Base-by-base conservation (phyloP, 164 flowering plant species). In the Chimonanthus salicifolius region DNA sequence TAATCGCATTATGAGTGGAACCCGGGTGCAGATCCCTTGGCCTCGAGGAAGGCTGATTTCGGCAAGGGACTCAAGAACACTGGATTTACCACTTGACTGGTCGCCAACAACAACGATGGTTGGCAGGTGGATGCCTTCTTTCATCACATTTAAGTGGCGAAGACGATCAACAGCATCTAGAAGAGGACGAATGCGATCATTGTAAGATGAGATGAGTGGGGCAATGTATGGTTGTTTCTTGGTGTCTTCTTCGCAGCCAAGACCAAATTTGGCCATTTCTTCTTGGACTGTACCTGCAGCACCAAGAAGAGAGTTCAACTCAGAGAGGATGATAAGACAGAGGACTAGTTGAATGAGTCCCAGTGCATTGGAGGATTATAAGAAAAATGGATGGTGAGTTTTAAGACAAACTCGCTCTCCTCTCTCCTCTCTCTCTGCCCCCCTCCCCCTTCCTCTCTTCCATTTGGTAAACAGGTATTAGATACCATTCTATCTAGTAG, bases 1-100 rank as follows among this genome's bases (percentile, higher is more conserved):
- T 16, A 75, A 51, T 10, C 72, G 60, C 73, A 75, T 75, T 58
- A 75, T 64, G 68, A 75, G 77, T 2, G 72, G 77, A 16, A 75
- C 73, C 43, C 77, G 72, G 68, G 77, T 75, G 72, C 77, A 75
- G 68, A 75, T 75, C 49, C 77, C 77, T 43, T 69, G 69, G 6
- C 77, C 72, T n/a, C 77, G 58, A 6, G 77, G 77, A 11, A 75
- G 69, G 73, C 73, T 75, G 8, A 75, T 75, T 1, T 73, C 73
- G 6, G 69, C 72, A 15, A 75, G 67, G 13, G 77, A 75, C 69
- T 75, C 73, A 9, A 75, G 69, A 3, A 75, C 77, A 13, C 77
- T 75, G 15, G 73, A 75, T 43, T 75, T 75, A 6, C 77, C 72
- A 46, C 73, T 62, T 5, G 77, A 75, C 43, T 75, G 77, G 33